These are phyloP conservation scores for Ceratobasidium sp. DNA, from an alignment of 1,284 basidiomycete genomes.

Conservation along the genomic window DNA sequence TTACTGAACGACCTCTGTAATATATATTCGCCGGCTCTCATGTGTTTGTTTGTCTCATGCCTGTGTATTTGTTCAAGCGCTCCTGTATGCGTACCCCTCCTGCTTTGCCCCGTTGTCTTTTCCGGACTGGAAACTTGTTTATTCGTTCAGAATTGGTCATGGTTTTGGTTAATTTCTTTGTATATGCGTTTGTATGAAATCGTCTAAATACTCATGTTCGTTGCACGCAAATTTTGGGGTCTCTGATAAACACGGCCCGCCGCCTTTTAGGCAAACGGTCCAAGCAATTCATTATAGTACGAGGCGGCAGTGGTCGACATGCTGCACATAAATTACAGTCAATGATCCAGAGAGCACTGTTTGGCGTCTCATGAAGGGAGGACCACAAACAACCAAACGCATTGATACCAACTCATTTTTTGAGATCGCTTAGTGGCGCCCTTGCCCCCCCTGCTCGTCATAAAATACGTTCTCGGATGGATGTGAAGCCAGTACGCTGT, in stretches of 20 bases:
- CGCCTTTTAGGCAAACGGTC: neutral
- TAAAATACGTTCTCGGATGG: neutral
- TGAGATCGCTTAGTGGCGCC: neutral
- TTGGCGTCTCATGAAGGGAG: neutral
- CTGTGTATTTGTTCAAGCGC: too few relatives aligned
- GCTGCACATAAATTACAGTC: too few relatives aligned
- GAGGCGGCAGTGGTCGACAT: too few relatives aligned
- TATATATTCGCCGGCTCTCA: too few relatives aligned
- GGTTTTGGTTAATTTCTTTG: neutral
- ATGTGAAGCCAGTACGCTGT: neutral
- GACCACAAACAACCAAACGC: neutral
- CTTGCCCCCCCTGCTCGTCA: neutral
- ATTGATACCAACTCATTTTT: too few relatives aligned
- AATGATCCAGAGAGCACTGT: too few relatives aligned
- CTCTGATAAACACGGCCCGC: neutral
- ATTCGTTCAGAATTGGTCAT: neutral
- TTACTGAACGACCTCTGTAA: too few relatives aligned
- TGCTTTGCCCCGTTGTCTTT: too few relatives aligned
- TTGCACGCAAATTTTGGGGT: neutral
- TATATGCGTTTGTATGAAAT: conserved; percentile 21
- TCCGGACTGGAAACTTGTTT: neutral
- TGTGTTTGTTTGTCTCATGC: too few relatives aligned
- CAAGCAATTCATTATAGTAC: neutral
- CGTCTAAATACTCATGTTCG: neutral
- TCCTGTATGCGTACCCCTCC: too few relatives aligned